Base-by-base conservation (phyloP, 2,329 filamentous ascomycete species). In the Fusarium albosuccineum region DNA sequence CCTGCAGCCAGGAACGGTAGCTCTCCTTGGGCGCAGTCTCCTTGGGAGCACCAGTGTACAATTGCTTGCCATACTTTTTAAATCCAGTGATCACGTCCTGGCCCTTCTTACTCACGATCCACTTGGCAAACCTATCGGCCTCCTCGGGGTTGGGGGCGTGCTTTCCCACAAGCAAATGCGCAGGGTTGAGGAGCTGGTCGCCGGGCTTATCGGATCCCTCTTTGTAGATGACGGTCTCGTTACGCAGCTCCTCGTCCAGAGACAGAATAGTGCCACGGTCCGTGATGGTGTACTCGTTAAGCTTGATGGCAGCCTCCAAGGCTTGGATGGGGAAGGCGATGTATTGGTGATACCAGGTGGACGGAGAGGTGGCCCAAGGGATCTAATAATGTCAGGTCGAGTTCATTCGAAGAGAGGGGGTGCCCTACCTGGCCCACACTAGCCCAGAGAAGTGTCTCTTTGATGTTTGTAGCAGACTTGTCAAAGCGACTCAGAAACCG, bases 391-490 rank as follows among this genome's bases (percentile, higher is more conserved):
- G 26, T 10, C 13, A 39, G 2, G 10, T 2, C n/a, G 2, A n/a
- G 8, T 3, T 6, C 14, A 6, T 13, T 0, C 4, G 5, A 22
- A 22, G 4, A 5, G 4, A 5, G 4, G 4, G 22, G 22, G 22
- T 22, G 22, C 22, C 22, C 4, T 50, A 68, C 78, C 69, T 83
- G 82, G 5, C 82, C 83, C 34, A 84, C 82, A 0, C 73, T 70
- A 5, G 81, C 76, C 81, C 82, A 85, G 3, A 84, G 70, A 37
- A 77, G 64, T 0, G 80, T 79, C 52, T 84, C 83, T 60, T 83
- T 83, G 50, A 84, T 82, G 60, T 83, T 84, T 4, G 81, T 83
- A 0, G 82, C 82, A 3, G 81, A 83, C 67, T 84, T 84, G 62
- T 84, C 82, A 50, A 77, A 85, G 1, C 82, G 77, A 30, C 74